Percentiles rank a stretch among this genome's conserved stretches.
Conservation (phyloP, 2,329 filamentous ascomycete species). For the Clonostachys solani region DNA sequence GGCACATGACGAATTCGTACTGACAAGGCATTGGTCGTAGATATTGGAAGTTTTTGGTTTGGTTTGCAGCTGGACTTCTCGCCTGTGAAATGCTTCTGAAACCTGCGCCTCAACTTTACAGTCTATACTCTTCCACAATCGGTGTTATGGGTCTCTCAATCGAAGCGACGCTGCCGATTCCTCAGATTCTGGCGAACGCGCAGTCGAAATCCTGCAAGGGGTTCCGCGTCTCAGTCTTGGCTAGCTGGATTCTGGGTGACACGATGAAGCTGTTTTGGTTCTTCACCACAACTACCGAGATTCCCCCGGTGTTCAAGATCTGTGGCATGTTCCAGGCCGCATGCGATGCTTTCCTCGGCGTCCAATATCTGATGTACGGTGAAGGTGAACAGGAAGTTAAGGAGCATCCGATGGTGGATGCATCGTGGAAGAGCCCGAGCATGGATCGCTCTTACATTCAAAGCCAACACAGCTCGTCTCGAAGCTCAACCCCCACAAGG, state of each 20-base stretch:
- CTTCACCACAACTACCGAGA: slow-evolving; percentile 64
- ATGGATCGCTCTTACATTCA: neutral
- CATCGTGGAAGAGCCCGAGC: neutral
- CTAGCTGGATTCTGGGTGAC: slow-evolving; percentile 76
- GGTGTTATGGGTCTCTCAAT: slow-evolving; percentile 74
- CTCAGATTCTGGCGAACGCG: slow-evolving; percentile 71
- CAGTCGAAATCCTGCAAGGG: slow-evolving; percentile 68
- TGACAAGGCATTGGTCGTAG: slow-evolving; percentile 23
- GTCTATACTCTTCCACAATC: slow-evolving; percentile 61
- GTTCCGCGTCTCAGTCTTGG: slow-evolving; percentile 71
- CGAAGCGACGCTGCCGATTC: slow-evolving; percentile 77
- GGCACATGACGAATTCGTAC: neutral
- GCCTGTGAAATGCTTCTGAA: slow-evolving; percentile 65
- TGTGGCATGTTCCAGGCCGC: slow-evolving; percentile 77
- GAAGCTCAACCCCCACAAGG: too few species aligned
- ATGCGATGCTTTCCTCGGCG: slow-evolving; percentile 70
- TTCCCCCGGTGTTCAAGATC: slow-evolving; percentile 76
- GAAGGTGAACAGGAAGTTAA: slow-evolving; percentile 36
- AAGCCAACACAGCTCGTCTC: too few species aligned
- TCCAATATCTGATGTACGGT: slow-evolving; percentile 71
- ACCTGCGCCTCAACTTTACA: slow-evolving; percentile 51
- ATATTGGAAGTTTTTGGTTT: slow-evolving; percentile 76
- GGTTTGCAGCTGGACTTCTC: slow-evolving; percentile 58
- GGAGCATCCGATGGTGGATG: slow-evolving; percentile 28
- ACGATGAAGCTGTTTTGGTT: slow-evolving; percentile 88